Evolutionary conservation across 768 basidiomycete species (phyloP).

Genomic region (Boletus rufocinnamomeus): DNA sequence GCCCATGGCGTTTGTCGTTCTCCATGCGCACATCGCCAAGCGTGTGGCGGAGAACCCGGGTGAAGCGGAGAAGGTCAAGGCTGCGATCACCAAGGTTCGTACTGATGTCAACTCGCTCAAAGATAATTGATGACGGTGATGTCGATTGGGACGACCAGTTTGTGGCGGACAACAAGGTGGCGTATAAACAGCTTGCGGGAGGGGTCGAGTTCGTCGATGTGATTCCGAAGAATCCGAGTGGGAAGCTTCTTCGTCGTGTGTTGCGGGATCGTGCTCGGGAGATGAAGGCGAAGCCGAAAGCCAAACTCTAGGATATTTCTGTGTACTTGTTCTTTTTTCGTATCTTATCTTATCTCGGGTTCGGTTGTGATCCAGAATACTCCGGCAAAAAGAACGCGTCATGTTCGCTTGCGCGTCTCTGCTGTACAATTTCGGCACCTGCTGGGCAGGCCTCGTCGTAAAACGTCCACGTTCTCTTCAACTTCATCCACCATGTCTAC

Average conservation of each 20-base stretch:
- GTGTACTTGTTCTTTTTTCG: too few species aligned
- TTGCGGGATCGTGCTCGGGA: constrained; percentile 52
- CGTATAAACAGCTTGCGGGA: constrained; percentile 60
- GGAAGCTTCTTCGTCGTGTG: constrained; percentile 54
- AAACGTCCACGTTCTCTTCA: neutral
- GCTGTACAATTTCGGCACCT: constrained; percentile 4
- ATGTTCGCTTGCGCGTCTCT: constrained; percentile 21
- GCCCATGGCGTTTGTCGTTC: constrained; percentile 67
- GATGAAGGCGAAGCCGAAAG: constrained; percentile 20
- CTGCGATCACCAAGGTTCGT: constrained; percentile 50
- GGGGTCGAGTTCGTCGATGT: constrained; percentile 56
- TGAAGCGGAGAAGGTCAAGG: constrained; percentile 41
- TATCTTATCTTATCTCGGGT: constrained; percentile 27
- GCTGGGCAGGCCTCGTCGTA: neutral
- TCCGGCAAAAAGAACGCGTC: neutral
- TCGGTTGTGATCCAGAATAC: neutral
- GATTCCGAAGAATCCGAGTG: constrained; percentile 67
- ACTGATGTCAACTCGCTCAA: neutral
- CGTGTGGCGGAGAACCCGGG: constrained; percentile 34
- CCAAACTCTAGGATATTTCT: constrained; percentile 22
- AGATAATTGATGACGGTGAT: constrained; percentile 4
- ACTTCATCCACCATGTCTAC: constrained; percentile 22
- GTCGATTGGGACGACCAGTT: constrained; percentile 36
- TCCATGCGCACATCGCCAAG: constrained; percentile 43
- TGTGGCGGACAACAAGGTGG: constrained; percentile 54